phyloP scores from a whole-genome alignment of 768 basidiomycete species.

The Mycena maculata region DNA sequence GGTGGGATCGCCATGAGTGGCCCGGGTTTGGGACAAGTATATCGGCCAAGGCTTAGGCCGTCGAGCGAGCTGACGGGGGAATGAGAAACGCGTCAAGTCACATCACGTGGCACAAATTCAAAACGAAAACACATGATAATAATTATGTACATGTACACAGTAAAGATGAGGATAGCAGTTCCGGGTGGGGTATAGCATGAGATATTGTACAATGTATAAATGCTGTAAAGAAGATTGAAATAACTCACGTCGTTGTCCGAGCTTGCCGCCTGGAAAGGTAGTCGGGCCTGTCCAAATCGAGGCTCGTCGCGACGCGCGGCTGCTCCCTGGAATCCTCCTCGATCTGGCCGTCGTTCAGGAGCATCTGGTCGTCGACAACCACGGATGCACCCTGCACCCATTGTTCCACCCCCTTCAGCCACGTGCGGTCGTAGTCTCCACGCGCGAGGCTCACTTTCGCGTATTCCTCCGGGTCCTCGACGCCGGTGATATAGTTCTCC shows the following conservation, averaged over 20 bases:
- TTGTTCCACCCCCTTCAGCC: not conserved
- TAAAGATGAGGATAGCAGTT: too few relatives aligned
- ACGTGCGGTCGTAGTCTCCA: not conserved
- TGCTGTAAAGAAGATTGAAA: too few relatives aligned
- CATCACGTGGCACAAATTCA: too few relatives aligned
- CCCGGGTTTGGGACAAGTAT: too few relatives aligned
- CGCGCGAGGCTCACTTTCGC: not conserved
- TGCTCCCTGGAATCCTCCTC: constrained; percentile 3
- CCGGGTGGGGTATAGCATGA: not conserved
- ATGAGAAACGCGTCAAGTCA: too few relatives aligned
- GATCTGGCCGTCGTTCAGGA: constrained; percentile 6
- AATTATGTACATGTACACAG: too few relatives aligned
- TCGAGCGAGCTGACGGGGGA: too few relatives aligned
- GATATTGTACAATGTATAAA: not conserved
- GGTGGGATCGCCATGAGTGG: not conserved
- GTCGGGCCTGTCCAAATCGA: constrained; percentile 7
- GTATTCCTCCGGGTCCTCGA: constrained; percentile 11
- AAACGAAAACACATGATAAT: too few relatives aligned
- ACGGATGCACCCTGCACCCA: not conserved
- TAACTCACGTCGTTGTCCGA: not conserved
- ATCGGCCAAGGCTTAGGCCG: too few relatives aligned
- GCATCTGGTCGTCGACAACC: not conserved
- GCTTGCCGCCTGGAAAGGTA: not conserved
- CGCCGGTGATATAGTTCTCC: constrained; percentile 4
- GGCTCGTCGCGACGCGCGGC: constrained; percentile 19